A percentile compares a stretch with the other conserved stretches of the same genome.
phyloP scores from a whole-genome alignment of 768 basidiomycete genomes.

The Boletus speciosus region DNA sequence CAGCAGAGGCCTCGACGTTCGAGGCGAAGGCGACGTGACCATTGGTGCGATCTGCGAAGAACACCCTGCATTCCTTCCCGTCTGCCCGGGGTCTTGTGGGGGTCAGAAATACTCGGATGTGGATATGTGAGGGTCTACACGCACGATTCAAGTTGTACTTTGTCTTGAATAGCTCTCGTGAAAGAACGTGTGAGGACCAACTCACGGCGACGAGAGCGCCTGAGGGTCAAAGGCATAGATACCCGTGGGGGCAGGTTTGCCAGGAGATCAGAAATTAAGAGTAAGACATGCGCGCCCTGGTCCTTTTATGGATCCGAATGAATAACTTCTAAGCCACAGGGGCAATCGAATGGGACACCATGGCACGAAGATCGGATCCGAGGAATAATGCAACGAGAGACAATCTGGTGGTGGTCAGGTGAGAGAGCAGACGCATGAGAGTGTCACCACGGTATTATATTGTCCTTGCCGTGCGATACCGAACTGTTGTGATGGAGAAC shows the following conservation, averaged over 20 bases:
- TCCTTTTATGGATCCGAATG: conserved; percentile 30
- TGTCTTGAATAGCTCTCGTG: conserved; percentile 44
- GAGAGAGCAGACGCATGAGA: conserved; percentile 8
- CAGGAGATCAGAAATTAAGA: conserved; percentile 11
- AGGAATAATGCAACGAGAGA: conserved; percentile 8
- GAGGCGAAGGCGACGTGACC: conserved; percentile 10
- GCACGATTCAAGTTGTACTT: conserved; percentile 33
- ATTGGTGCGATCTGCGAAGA: conserved; percentile 23
- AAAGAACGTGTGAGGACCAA: conserved; percentile 50
- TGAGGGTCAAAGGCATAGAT: conserved; percentile 40
- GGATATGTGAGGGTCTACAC: conserved; percentile 8
- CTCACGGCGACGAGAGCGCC: conserved; percentile 46
- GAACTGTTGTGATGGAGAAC: conserved; percentile 16
- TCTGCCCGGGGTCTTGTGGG: conserved; percentile 15
- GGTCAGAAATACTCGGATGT: conserved; percentile 3
- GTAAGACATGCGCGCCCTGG: conserved; percentile 8
- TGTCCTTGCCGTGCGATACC: conserved; percentile 6
- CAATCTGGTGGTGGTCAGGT: conserved; percentile 7
- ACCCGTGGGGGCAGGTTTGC: conserved; percentile 23
- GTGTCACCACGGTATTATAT: not conserved
- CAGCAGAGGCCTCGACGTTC: conserved; percentile 14
- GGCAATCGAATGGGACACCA: conserved; percentile 13
- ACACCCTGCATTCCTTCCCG: conserved; percentile 18
- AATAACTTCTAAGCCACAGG: conserved; percentile 29
- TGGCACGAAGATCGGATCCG: conserved; percentile 13